Conservation (phyloP, 139 green algal species). For the Desmodesmus armatus region DNA sequence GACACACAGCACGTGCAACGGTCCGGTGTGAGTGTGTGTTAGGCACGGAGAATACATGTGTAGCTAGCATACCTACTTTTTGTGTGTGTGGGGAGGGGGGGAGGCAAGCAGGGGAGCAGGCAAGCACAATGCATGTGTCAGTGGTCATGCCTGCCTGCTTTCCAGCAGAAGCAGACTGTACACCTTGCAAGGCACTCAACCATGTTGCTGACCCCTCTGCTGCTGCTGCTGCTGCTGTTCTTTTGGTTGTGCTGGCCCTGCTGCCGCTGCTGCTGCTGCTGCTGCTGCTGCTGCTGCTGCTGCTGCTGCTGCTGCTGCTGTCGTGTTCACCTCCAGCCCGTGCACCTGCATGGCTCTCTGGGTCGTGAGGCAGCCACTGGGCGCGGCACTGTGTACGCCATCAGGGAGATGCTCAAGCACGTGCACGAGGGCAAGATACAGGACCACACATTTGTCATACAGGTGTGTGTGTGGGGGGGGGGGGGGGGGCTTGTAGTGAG, state of each 20-base stretch:
- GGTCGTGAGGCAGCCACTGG: conserved; percentile 91
- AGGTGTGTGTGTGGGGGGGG: no score
- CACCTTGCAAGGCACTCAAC: conserved; percentile 78
- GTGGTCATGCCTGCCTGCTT: background rate
- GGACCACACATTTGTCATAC: conserved; percentile 87
- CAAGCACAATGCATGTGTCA: no score
- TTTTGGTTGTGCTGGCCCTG: background rate
- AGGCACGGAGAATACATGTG: no score
- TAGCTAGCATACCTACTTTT: background rate
- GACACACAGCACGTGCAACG: no score
- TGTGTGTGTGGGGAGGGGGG: background rate
- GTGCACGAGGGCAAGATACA: conserved; percentile 56
- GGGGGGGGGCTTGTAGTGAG: no score
- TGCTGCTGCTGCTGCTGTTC: conserved; percentile 24
- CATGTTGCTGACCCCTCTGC: no score
- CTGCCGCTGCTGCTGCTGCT: background rate
- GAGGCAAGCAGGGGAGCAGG: background rate
- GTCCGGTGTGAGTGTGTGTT: no score
- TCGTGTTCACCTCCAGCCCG: conserved; percentile 68
- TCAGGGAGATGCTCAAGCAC: conserved; percentile 78
- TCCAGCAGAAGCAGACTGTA: background rate
- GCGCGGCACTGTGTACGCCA: conserved; percentile 83
- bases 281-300: background rate
- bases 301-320: conserved; percentile 24
- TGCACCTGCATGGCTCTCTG: conserved; percentile 88